These are phyloP conservation scores for Rhizophora apiculata DNA, from an alignment of 345 rosid genomes.

Conservation along the genomic window DNA sequence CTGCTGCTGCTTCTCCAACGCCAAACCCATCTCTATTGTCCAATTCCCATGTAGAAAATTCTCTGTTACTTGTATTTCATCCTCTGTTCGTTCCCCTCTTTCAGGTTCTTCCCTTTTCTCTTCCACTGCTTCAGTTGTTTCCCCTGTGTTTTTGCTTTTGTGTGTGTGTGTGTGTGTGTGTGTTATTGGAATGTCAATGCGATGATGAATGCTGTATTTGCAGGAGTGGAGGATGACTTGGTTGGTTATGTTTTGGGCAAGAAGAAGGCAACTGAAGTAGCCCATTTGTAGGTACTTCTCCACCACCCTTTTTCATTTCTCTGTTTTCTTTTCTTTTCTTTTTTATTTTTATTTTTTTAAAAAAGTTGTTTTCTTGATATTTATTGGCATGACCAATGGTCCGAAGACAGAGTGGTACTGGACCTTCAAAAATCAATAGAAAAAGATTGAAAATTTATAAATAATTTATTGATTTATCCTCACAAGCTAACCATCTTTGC, in stretches of 20 bases:
- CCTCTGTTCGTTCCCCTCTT: not conserved
- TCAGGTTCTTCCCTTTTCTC: not conserved
- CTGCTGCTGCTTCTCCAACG: too few relatives aligned
- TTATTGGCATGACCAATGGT: too few relatives aligned
- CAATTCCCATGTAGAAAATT: not conserved
- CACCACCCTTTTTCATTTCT: not conserved
- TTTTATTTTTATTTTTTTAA: not conserved
- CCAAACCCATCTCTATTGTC: too few relatives aligned
- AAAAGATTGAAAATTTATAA: too few relatives aligned
- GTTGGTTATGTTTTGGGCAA: constrained; percentile 70
- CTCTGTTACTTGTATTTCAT: not conserved
- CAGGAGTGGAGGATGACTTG: constrained; percentile 68
- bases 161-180: constrained; percentile 5
- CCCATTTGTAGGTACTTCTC: constrained; percentile 67
- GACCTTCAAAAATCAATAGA: too few relatives aligned
- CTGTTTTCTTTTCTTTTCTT: not conserved
- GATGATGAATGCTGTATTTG: constrained; percentile 11
- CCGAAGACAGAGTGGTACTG: too few relatives aligned
- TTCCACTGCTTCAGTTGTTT: not conserved
- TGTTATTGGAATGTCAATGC: not conserved
- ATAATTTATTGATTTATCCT: too few relatives aligned
- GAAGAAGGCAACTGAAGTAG: constrained; percentile 90
- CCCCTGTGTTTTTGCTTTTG: not conserved
- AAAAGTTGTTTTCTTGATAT: not conserved
- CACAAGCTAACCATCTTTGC: too few relatives aligned